These are phyloP conservation scores for Leccinellum luteum DNA, from an alignment of 768 basidiomycete species.

Conservation along the genomic window DNA sequence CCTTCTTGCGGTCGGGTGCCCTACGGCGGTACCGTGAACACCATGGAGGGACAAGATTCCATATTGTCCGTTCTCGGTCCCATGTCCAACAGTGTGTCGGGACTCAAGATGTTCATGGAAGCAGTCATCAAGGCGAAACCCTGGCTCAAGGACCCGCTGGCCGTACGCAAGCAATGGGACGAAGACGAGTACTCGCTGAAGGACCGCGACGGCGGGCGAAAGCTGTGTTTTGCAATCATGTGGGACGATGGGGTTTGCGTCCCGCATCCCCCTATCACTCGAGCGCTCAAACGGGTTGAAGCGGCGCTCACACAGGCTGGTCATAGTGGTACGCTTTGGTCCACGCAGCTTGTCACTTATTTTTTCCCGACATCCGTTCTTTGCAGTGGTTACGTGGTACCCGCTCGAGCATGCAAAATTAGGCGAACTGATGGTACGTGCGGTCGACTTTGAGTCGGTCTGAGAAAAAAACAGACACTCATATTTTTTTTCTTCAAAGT, in stretches of 20 bases:
- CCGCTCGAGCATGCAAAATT: slow-evolving; percentile 53
- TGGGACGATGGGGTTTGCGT: slow-evolving; percentile 59
- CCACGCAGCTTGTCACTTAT: neutral
- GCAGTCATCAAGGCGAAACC: slow-evolving; percentile 57
- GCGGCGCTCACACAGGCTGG: slow-evolving; percentile 57
- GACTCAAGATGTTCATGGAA: slow-evolving; percentile 65
- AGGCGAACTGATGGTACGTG: slow-evolving; percentile 39
- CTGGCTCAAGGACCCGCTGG: slow-evolving; percentile 66
- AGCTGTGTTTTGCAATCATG: slow-evolving; percentile 57
- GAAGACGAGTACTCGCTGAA: slow-evolving; percentile 54
- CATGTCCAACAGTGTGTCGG: slow-evolving; percentile 53
- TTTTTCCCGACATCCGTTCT: neutral
- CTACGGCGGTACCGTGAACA: slow-evolving; percentile 63
- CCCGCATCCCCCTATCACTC: slow-evolving; percentile 62
- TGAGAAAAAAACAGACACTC: neutral
- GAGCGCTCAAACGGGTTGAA: slow-evolving; percentile 58
- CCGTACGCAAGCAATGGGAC: slow-evolving; percentile 57
- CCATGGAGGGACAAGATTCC: slow-evolving; percentile 69
- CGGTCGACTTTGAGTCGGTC: slow-evolving; percentile 7
- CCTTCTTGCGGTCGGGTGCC: slow-evolving; percentile 72
- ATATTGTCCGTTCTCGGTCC: slow-evolving; percentile 75
- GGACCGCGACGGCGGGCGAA: slow-evolving; percentile 54
- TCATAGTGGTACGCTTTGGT: slow-evolving; percentile 50
- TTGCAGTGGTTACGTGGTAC: slow-evolving; percentile 67
- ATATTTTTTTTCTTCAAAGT: slow-evolving; percentile 23